Evolutionary conservation across 176 grass and related monocot species (phyloP).

Genomic region (Ananas comosus): DNA sequence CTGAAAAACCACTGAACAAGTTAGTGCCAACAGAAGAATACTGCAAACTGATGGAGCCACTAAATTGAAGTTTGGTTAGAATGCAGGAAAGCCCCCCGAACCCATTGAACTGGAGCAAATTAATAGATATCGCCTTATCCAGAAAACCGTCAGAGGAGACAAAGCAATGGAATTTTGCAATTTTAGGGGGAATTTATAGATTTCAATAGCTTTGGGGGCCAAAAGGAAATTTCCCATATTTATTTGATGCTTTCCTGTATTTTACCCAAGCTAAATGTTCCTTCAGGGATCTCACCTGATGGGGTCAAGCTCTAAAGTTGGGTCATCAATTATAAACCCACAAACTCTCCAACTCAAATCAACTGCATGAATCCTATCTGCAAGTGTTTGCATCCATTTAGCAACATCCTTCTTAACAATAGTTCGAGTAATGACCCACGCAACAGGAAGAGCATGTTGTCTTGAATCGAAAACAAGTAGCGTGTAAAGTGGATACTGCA

Average conservation of each 20-base stretch:
- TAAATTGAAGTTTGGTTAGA: too few relatives aligned
- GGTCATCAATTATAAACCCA: constrained; percentile 75
- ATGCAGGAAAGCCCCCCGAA: too few relatives aligned
- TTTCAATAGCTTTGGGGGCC: neutral
- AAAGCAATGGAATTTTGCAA: too few relatives aligned
- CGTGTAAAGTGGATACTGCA: constrained; percentile 82
- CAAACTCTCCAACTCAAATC: constrained; percentile 54
- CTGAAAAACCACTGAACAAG: constrained; percentile 20
- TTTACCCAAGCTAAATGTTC: too few relatives aligned
- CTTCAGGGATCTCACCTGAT: constrained; percentile 39
- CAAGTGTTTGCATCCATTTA: constrained; percentile 86
- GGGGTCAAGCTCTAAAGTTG: constrained; percentile 65
- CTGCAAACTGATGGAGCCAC: neutral
- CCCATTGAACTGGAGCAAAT: neutral
- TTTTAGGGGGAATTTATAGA: too few relatives aligned
- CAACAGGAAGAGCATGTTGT: constrained; percentile 70
- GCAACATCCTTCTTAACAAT: constrained; percentile 63
- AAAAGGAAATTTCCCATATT: neutral
- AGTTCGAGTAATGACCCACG: constrained; percentile 87
- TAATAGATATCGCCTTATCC: neutral
- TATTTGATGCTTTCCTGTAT: too few relatives aligned
- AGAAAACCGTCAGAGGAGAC: too few relatives aligned
- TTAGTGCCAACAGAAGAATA: neutral
- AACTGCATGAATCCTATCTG: constrained; percentile 50
- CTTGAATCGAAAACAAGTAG: constrained; percentile 84